Evolutionary conservation across 257 asterid species (phyloP).

Genomic region (Ballota nigra): DNA sequence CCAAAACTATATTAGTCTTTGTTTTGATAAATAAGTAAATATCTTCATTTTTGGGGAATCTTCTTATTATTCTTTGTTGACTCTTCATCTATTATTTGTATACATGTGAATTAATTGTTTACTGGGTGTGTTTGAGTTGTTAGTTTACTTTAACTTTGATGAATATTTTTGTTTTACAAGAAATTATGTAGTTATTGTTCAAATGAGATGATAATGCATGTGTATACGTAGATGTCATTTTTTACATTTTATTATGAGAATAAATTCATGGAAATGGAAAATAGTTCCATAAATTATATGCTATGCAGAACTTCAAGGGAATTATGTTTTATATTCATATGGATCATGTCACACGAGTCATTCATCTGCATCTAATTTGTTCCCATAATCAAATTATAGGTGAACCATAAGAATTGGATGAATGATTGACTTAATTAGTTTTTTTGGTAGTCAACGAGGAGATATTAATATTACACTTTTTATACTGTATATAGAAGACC

Average conservation of each 20-base stretch:
- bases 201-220: no score
- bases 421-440: not conserved
- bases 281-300: not conserved
- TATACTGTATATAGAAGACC: no score
- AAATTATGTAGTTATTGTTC: no score
- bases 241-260: not conserved
- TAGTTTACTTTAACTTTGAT: not conserved
- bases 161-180: no score
- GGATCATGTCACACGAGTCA: not conserved
- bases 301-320: not conserved
- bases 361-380: not conserved
- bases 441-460: not conserved
- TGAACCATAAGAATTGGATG: not conserved
- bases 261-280: not conserved
- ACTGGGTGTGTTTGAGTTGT: not conserved
- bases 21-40: no score
- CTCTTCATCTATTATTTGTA: not conserved
- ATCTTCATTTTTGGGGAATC: not conserved
- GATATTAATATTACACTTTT: no score
- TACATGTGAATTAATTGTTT: not conserved
- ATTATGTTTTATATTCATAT: not conserved
- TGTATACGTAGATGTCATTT: no score
- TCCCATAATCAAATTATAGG: not conserved
- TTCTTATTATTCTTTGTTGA: not conserved
- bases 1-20: not conserved